Conservation (phyloP, 2,329 filamentous ascomycete genomes). For the Hypocrella siamensis region DNA sequence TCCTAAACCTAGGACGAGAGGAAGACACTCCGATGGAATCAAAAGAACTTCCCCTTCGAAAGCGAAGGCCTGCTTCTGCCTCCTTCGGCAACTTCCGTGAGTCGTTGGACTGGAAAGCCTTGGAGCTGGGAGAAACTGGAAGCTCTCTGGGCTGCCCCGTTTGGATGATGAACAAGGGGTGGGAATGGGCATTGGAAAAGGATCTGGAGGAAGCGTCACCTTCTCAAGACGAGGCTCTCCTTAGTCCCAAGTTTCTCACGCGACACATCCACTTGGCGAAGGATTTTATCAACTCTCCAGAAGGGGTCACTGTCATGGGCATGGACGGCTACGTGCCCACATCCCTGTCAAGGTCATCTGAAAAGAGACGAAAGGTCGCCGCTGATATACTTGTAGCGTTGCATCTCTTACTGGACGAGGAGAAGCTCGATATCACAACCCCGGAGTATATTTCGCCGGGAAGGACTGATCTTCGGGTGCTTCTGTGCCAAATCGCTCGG, state of each 20-base stretch:
- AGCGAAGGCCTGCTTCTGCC: constrained; percentile 16
- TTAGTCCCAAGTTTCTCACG: constrained; percentile 26
- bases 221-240: constrained; percentile 10
- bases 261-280: constrained; percentile 42
- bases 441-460: constrained; percentile 28
- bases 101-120: constrained; percentile 29
- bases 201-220: constrained; percentile 19
- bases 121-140: constrained; percentile 29
- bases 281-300: constrained; percentile 45
- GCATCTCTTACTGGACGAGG: constrained; percentile 79
- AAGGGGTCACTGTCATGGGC: constrained; percentile 39
- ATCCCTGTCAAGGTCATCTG: constrained; percentile 31
- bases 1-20: constrained; percentile 39
- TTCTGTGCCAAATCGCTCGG: constrained; percentile 64
- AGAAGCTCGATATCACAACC: constrained; percentile 55
- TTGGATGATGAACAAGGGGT: constrained; percentile 48
- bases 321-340: constrained; percentile 50
- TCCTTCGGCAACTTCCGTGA: constrained; percentile 20
- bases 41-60: constrained; percentile 13
- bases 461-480: constrained; percentile 42
- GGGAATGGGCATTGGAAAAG: constrained; percentile 56
- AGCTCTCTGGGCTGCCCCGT: constrained; percentile 33
- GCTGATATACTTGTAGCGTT: constrained; percentile 58
- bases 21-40: constrained; percentile 11
- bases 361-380: constrained; percentile 43